A percentile compares a stretch with the other conserved stretches of the same genome.
phyloP scores from a whole-genome alignment of 2,329 filamentous ascomycete species.

The Cladophialophora exuberans region DNA sequence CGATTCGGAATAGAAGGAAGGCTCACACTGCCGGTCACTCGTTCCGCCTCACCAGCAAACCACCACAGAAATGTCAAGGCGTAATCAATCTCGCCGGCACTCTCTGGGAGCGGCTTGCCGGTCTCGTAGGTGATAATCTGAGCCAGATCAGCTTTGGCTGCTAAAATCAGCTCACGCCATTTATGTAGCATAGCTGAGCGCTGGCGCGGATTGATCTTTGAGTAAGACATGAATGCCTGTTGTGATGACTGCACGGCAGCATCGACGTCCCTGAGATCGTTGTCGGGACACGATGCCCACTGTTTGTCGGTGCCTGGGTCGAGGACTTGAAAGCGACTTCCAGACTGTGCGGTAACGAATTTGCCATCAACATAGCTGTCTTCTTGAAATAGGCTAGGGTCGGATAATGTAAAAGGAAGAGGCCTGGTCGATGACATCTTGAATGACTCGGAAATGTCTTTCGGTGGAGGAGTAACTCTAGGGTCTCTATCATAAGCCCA shows the following conservation, averaged over 20 bases:
- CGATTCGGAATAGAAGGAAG: conserved; percentile 62
- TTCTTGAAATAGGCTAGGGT: not conserved
- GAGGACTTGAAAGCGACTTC: conserved; percentile 1
- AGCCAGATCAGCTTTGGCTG: conserved; percentile 78
- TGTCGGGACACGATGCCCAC: conserved; percentile 25
- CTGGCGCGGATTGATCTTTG: conserved; percentile 70
- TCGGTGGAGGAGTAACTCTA: too few relatives aligned
- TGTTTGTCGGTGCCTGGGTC: conserved; percentile 25
- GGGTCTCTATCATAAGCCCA: too few relatives aligned
- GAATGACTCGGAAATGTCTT: too few relatives aligned
- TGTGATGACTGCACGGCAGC: conserved; percentile 16
- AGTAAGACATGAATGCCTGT: not conserved
- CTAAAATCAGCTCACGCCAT: conserved; percentile 80
- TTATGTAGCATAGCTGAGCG: conserved; percentile 73
- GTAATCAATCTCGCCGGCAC: conserved; percentile 72
- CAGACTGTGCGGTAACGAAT: not conserved
- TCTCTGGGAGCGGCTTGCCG: conserved; percentile 78
- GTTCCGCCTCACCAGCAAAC: conserved; percentile 78
- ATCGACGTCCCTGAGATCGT: conserved; percentile 20
- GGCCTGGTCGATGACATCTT: too few relatives aligned
- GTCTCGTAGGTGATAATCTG: conserved; percentile 79
- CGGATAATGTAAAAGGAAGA: too few relatives aligned
- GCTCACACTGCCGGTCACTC: conserved; percentile 62
- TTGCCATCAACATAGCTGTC: conserved; percentile 3
- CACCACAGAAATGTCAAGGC: conserved; percentile 78